Evolutionary conservation across 495 filamentous ascomycete species (phyloP).

Genomic region (Xylaria curta): DNA sequence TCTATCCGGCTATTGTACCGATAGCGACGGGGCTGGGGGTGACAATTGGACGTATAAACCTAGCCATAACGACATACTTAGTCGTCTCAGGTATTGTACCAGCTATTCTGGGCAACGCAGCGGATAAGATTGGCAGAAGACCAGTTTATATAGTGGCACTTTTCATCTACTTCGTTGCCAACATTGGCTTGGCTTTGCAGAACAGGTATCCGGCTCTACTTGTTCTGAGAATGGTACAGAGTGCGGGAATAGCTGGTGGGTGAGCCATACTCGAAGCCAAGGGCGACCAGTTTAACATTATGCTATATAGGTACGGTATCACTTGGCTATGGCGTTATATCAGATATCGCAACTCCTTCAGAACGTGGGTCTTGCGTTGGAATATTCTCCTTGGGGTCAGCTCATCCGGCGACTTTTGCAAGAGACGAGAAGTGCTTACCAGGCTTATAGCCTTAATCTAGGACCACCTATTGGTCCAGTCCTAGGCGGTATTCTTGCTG

Average conservation of each 20-base stretch:
- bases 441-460: background rate
- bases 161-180: background rate
- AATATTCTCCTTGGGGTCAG: slow-evolving; percentile 12
- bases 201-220: slow-evolving; percentile 1
- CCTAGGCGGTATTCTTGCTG: background rate
- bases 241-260: background rate
- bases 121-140: slow-evolving; percentile 3
- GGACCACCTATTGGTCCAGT: background rate
- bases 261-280: background rate
- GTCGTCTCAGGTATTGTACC: background rate
- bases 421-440: background rate
- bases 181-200: background rate
- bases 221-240: slow-evolving; percentile 8
- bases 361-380: background rate
- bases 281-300: background rate
- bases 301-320: slow-evolving; percentile 3
- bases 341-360: slow-evolving; percentile 8
- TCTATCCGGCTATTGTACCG: slow-evolving; percentile 42
- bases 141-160: background rate
- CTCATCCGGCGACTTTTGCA: background rate
- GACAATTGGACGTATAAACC: background rate
- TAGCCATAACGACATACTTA: background rate
- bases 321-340: slow-evolving; percentile 4
- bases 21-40: slow-evolving; percentile 26
- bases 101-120: background rate